Base-by-base conservation (phyloP, 371 early-diverging fungal genomes). In the Mortierella sp. region DNA sequence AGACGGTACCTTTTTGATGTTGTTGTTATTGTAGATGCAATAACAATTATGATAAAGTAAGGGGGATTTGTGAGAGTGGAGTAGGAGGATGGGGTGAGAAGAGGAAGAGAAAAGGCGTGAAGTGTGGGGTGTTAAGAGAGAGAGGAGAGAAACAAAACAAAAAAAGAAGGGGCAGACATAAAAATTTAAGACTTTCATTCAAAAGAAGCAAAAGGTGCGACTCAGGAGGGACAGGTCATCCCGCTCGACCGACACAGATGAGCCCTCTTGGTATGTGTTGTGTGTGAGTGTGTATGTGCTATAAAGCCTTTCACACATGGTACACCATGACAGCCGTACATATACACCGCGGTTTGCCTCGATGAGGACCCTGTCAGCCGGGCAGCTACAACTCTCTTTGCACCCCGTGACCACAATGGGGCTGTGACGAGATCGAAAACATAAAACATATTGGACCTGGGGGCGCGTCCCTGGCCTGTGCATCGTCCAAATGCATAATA, bases 391-490 rank as follows among this genome's bases (percentile, higher is more conserved):
- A 10, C 58, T 26, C 42, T 34, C 10, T 34, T 21, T 38, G 42
- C 63, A 63, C 24, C 68, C 68, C 68, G 68, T 68, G 68, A 63
- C 65, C 44, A 60, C 21, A 7, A 9, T 24, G 24, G 34, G 44
- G 68, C 44, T 42, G 44, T 68, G 65, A 63, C 34, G 65, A 31
- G 38, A 34, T 38, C 19, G 65, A 31, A 16, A 0, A 21, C 0
- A 42, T 8, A 31, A 16, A 0, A 21, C 0, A 42, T 8, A 68
- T 38, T 24, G 68, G 63, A 34, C 42, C 65, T 63, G 31, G 19
- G 16, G 68, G 9, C 68, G 68, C 42, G 68, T 21, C 38, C 38
- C 0, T 68, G 68, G 68, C 68, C 68, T 68, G 68, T 68, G 68
- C 68, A 42, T 55, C 9, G 19, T 65, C 10, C 42, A 8, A n/a